phyloP scores from a whole-genome alignment of 306 rosid species.

The Vicia villosa region DNA sequence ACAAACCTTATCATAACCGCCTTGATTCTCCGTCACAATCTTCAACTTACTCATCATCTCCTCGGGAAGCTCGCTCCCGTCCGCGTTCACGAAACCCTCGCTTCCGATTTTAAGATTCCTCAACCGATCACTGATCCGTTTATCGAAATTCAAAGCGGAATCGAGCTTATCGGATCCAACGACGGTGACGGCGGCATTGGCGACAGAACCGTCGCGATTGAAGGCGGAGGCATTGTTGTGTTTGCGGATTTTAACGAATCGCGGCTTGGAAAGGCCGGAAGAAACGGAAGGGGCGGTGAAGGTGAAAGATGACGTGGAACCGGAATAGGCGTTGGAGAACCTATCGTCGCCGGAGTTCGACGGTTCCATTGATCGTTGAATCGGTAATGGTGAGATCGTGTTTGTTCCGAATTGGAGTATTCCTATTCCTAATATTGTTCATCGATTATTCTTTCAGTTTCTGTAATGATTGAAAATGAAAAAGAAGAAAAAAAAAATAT shows the following conservation, averaged over 20 bases:
- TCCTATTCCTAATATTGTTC: not conserved
- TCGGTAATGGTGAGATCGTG: slow-evolving; percentile 21
- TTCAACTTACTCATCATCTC: slow-evolving; percentile 60
- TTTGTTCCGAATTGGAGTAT: not conserved
- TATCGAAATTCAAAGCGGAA: slow-evolving; percentile 26
- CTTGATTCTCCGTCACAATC: slow-evolving; percentile 39
- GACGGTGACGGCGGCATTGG: slow-evolving; percentile 25
- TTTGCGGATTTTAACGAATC: slow-evolving; percentile 63
- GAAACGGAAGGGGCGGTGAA: slow-evolving; percentile 52
- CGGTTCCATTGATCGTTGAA: slow-evolving; percentile 54
- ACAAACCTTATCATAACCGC: slow-evolving; percentile 27
- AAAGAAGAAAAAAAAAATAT: not conserved
- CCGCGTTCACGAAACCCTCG: slow-evolving; percentile 42
- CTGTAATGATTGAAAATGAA: slow-evolving; percentile 31
- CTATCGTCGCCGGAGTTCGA: slow-evolving; percentile 50
- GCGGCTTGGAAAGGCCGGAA: slow-evolving; percentile 61
- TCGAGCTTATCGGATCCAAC: slow-evolving; percentile 14
- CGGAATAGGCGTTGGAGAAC: slow-evolving; percentile 38
- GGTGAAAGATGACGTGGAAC: slow-evolving; percentile 40
- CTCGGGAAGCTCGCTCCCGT: slow-evolving; percentile 49
- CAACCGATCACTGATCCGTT: slow-evolving; percentile 51
- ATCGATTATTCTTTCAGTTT: slow-evolving; percentile 22
- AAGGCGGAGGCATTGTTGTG: slow-evolving; percentile 55
- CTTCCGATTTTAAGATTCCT: slow-evolving; percentile 51
- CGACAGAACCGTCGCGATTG: slow-evolving; percentile 42